These are phyloP conservation scores for Psidium guajava DNA, from an alignment of 345 rosid genomes.

Conservation along the genomic window DNA sequence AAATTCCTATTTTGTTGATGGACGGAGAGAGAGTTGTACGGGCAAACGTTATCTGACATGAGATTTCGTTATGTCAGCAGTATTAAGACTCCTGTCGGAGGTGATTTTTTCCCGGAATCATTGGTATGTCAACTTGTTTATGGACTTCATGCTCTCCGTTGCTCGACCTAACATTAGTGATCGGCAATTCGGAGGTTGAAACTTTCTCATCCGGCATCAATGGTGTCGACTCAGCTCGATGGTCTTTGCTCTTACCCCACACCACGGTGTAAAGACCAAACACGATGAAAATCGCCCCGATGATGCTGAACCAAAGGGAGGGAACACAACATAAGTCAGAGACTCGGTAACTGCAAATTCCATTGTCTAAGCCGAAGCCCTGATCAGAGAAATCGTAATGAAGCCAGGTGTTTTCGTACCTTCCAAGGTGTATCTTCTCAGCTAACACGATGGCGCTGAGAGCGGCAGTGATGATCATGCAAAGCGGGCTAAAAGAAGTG, in stretches of 20 bases:
- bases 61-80: background rate
- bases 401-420: conserved; percentile 26
- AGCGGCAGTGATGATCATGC: conserved; percentile 77
- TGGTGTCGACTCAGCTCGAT: background rate
- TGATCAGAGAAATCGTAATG: background rate
- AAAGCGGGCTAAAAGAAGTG: conserved; percentile 73
- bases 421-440: conserved; percentile 68
- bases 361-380: background rate
- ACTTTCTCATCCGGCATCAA: conserved; percentile 4
- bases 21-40: too few species aligned
- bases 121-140: background rate
- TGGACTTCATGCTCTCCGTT: background rate
- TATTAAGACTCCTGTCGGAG: background rate
- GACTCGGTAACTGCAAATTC: background rate
- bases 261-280: conserved; percentile 68
- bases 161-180: background rate
- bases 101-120: background rate
- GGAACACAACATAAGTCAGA: background rate
- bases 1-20: too few species aligned
- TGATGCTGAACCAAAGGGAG: conserved; percentile 30
- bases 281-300: conserved; percentile 73
- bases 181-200: conserved; percentile 39
- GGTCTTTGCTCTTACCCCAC: conserved; percentile 91
- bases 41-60: background rate
- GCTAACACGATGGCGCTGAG: conserved; percentile 55